Evolutionary conservation across 768 basidiomycete species (phyloP).

Genomic region (Amanita fuliginea): DNA sequence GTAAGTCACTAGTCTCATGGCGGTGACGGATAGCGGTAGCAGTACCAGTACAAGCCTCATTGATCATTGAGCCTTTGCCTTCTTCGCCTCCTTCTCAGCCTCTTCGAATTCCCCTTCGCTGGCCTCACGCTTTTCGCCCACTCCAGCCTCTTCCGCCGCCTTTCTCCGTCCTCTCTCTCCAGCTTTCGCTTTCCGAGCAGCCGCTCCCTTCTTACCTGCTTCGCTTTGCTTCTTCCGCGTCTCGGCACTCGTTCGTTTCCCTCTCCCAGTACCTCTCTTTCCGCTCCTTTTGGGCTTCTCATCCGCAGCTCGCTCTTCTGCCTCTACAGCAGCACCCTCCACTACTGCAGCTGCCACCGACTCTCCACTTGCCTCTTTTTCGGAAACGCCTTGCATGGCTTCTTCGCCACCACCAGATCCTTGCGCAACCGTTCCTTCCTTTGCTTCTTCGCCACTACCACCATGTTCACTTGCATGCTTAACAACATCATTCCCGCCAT

Average conservation of each 20-base stretch:
- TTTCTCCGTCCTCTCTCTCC: background rate
- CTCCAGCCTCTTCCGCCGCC: constrained; percentile 2
- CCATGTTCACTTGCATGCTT: constrained; percentile 17
- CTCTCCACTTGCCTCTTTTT: background rate
- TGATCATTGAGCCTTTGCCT: constrained; percentile 1
- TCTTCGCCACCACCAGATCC: constrained; percentile 5
- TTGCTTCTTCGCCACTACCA: background rate
- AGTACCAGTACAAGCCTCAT: too few species aligned
- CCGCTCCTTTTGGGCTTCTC: constrained; percentile 5
- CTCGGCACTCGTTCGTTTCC: background rate
- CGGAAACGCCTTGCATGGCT: too few species aligned
- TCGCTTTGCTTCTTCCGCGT: constrained; percentile 1
- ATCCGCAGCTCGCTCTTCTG: background rate
- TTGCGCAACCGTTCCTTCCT: background rate
- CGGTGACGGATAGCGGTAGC: background rate
- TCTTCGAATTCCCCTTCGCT: background rate
- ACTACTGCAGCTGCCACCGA: background rate
- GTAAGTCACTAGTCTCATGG: constrained; percentile 29
- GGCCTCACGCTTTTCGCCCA: constrained; percentile 14
- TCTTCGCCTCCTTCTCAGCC: constrained; percentile 15
- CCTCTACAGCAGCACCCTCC: background rate
- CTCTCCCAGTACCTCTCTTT: background rate
- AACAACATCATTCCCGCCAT: constrained; percentile 18
- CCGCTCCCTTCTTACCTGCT: background rate
- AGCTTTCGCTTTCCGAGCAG: background rate